Percentiles rank a stretch among this genome's conserved stretches.
These are phyloP conservation scores for Aspergillus ellipticus DNA, from an alignment of 495 filamentous ascomycete genomes.

Conservation along the genomic window DNA sequence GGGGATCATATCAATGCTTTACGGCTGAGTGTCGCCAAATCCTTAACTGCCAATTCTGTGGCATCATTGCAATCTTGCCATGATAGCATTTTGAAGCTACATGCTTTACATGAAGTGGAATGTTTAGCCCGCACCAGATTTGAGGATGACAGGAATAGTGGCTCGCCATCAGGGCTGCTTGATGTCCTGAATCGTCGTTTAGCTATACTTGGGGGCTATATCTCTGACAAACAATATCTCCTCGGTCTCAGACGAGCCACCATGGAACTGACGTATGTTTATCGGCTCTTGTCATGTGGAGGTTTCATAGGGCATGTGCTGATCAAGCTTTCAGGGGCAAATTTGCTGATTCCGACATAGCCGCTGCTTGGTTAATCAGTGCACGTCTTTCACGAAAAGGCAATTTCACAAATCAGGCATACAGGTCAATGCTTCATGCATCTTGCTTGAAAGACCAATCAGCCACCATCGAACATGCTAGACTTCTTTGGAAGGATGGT, in stretches of 20 bases:
- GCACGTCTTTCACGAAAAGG: constrained; percentile 83
- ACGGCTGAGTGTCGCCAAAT: constrained; percentile 65
- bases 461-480: constrained; percentile 87
- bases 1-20: constrained; percentile 55
- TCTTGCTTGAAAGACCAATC: constrained; percentile 76
- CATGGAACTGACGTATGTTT: constrained; percentile 64
- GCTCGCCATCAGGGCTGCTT: constrained; percentile 40
- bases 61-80: constrained; percentile 78
- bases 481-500: constrained; percentile 90
- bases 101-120: constrained; percentile 84
- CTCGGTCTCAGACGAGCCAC: constrained; percentile 81
- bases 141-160: constrained; percentile 18
- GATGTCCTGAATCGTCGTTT: constrained; percentile 68
- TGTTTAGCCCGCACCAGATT: constrained; percentile 57
- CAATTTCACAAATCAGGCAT: constrained; percentile 76
- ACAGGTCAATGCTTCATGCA: constrained; percentile 89
- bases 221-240: constrained; percentile 89
- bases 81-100: constrained; percentile 74
- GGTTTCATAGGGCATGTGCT: constrained; percentile 4
- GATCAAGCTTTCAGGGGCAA: constrained; percentile 28
- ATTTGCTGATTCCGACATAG: constrained; percentile 64
- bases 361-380: constrained; percentile 79
- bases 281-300: not conserved
- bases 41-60: constrained; percentile 69
- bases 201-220: constrained; percentile 79